phyloP scores from a whole-genome alignment of 2,329 filamentous ascomycete species.

The Dactylellina haptotyla region DNA sequence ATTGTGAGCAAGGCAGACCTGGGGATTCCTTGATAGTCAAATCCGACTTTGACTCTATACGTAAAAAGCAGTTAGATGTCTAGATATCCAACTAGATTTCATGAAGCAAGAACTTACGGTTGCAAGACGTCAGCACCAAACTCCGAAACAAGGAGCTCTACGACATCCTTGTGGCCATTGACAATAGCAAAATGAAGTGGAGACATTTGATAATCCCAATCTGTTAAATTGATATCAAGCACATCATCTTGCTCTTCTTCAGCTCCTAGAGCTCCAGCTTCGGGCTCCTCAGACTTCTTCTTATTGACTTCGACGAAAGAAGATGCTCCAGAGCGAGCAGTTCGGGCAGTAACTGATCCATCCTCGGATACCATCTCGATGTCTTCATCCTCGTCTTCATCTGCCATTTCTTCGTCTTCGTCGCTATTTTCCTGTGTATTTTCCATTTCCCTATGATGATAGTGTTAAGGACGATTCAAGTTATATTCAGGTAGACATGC shows the following conservation, averaged over 20 bases:
- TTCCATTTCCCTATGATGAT: conserved; percentile 36
- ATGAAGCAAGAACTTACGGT: conserved; percentile 72
- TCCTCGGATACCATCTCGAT: conserved; percentile 64
- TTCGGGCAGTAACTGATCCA: conserved; percentile 34
- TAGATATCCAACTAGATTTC: conserved; percentile 8
- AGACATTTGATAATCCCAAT: conserved; percentile 72
- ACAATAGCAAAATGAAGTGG: conserved; percentile 82
- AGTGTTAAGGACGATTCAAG: neutral
- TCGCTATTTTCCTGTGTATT: conserved; percentile 58
- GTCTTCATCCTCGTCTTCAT: conserved; percentile 63
- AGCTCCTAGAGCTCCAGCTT: conserved; percentile 59
- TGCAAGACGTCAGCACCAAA: conserved; percentile 82
- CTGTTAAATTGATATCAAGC: conserved; percentile 79
- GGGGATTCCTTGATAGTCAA: conserved; percentile 64
- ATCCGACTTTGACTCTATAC: conserved; percentile 36
- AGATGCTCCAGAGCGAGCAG: conserved; percentile 32
- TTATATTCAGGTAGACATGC: neutral
- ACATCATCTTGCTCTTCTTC: conserved; percentile 78
- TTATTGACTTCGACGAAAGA: conserved; percentile 57
- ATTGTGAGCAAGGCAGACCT: conserved; percentile 74
- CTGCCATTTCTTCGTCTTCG: conserved; percentile 60
- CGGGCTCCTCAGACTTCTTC: conserved; percentile 64
- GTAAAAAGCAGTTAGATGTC: conserved; percentile 54
- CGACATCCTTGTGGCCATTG: conserved; percentile 74
- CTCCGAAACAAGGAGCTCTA: conserved; percentile 71